A percentile compares a stretch with the other conserved stretches of the same genome.
Evolutionary conservation across 2,329 filamentous ascomycete species (phyloP).

Genomic region (Clarireedia monteithiana): DNA sequence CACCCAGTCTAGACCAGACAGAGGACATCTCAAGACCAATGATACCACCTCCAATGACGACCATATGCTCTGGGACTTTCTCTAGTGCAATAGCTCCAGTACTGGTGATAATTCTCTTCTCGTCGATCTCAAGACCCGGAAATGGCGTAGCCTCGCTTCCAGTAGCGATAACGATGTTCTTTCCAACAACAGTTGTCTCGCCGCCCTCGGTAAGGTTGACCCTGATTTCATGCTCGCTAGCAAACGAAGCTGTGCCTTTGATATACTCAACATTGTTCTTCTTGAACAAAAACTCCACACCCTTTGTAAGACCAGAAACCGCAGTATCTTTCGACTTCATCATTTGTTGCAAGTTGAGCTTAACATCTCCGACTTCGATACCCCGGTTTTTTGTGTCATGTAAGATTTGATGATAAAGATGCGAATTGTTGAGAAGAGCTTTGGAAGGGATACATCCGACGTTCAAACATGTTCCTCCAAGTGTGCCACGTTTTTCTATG

Average conservation of each 20-base stretch:
- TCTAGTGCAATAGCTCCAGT: conserved; percentile 86
- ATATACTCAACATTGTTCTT: conserved; percentile 99
- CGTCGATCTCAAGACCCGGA: conserved; percentile 90
- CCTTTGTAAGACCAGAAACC: conserved; percentile 84
- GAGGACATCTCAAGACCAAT: conserved; percentile 98
- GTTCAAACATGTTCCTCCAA: conserved; percentile 96
- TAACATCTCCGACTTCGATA: conserved; percentile 95
- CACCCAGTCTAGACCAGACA: conserved; percentile 89
- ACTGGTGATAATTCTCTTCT: conserved; percentile 95
- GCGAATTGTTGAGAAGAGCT: conserved; percentile 98
- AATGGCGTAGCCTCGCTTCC: conserved; percentile 94
- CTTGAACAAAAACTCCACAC: conserved; percentile 96
- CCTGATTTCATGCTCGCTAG: conserved; percentile 84
- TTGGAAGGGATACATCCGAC: conserved; percentile 99
- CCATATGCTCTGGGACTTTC: conserved; percentile 90
- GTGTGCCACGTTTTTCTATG: conserved; percentile 93
- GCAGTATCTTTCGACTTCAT: conserved; percentile 98
- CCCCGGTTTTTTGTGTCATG: conserved; percentile 96
- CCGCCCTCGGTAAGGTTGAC: conserved; percentile 86
- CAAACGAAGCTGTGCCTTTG: conserved; percentile 84
- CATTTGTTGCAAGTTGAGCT: conserved; percentile 89
- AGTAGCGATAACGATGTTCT: conserved; percentile 98
- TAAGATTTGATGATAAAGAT: conserved; percentile 92
- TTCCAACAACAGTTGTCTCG: conserved; percentile 77
- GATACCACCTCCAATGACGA: conserved; percentile 96